phyloP scores from a whole-genome alignment of 1,284 basidiomycete species.

The Thecaphora thlaspeos region DNA sequence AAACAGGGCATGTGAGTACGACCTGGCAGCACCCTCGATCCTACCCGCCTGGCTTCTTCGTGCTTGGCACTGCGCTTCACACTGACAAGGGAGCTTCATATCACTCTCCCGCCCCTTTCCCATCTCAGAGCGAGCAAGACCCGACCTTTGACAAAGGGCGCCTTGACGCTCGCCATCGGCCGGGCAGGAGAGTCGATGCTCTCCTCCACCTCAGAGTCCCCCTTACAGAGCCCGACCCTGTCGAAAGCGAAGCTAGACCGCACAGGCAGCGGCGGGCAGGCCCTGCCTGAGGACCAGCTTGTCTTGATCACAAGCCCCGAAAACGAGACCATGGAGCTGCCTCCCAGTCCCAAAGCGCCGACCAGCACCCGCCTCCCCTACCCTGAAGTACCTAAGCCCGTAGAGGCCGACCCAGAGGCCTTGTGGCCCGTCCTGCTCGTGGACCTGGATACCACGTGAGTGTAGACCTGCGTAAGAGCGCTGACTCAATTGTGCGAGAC shows the following conservation, averaged over 20 bases:
- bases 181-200: constrained; percentile 32
- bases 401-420: constrained; percentile 37
- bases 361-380: constrained; percentile 13
- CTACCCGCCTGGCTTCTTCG: too few relatives aligned
- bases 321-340: constrained; percentile 6
- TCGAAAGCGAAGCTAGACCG: not conserved
- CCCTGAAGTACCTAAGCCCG: constrained; percentile 25
- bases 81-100: too few relatives aligned
- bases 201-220: not conserved
- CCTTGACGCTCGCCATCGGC: constrained; percentile 35
- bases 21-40: not conserved
- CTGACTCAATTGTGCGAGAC: too few relatives aligned
- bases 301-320: constrained; percentile 2
- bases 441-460: constrained; percentile 8
- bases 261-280: not conserved
- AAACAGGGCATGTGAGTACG: constrained; percentile 41
- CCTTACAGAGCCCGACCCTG: not conserved
- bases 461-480: too few relatives aligned
- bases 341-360: constrained; percentile 27
- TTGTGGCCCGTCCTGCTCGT: constrained; percentile 12
- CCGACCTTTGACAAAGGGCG: constrained; percentile 24
- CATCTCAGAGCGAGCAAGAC: constrained; percentile 21
- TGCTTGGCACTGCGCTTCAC: too few relatives aligned
- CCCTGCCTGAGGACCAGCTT: not conserved
- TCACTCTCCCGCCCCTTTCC: too few relatives aligned